These are phyloP conservation scores for Cryptococcus sp. DNA, from an alignment of 1,284 basidiomycete species.

Conservation along the genomic window DNA sequence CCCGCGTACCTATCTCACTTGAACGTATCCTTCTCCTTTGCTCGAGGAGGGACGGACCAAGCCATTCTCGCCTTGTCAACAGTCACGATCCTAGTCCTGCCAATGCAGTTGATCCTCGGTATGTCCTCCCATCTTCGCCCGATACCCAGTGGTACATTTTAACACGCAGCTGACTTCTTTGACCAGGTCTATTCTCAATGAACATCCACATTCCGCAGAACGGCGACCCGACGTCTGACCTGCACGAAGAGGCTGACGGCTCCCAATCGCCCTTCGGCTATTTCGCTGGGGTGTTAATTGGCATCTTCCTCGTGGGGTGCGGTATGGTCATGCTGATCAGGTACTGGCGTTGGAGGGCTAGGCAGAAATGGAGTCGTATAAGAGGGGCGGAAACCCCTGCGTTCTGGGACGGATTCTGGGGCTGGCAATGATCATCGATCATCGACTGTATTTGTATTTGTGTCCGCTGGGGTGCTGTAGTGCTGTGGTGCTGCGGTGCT, in stretches of 20 bases:
- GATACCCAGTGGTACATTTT: constrained; percentile 14
- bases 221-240: constrained; percentile 25
- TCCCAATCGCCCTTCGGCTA: constrained; percentile 32
- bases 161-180: background rate
- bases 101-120: constrained; percentile 69
- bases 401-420: constrained; percentile 50
- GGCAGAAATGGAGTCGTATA: constrained; percentile 32
- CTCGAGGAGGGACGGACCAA: constrained; percentile 67
- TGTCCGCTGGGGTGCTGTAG: background rate
- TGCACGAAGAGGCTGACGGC: constrained; percentile 37
- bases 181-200: constrained; percentile 65
- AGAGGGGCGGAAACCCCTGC: constrained; percentile 34
- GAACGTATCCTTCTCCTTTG: constrained; percentile 63
- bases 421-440: constrained; percentile 28
- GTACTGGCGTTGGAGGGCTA: constrained; percentile 48
- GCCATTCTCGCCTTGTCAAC: constrained; percentile 68
- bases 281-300: constrained; percentile 46
- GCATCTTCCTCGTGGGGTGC: constrained; percentile 40
- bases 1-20: constrained; percentile 81
- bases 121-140: constrained; percentile 35
- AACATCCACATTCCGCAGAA: constrained; percentile 61
- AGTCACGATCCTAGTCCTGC: constrained; percentile 70
- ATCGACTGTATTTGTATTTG: background rate
- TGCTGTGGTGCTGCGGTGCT: background rate
- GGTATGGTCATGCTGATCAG: constrained; percentile 45